Evolutionary conservation across 345 rosid species (phyloP).

Genomic region (Eucalyptus pumila): DNA sequence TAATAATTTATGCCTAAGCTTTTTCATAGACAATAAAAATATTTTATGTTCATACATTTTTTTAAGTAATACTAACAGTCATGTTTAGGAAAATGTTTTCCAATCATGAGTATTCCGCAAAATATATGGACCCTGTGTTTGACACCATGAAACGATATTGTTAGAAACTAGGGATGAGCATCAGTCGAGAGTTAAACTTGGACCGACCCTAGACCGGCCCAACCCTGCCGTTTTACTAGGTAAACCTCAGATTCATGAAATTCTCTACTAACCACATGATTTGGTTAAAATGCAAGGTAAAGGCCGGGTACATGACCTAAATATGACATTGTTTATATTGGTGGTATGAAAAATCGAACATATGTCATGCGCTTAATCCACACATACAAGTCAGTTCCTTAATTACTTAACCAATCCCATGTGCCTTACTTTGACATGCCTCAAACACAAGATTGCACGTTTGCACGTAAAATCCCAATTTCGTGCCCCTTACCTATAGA

Average conservation of each 20-base stretch:
- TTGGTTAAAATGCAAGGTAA: neutral
- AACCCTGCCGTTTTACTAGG: fast-evolving
- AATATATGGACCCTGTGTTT: too few relatives aligned
- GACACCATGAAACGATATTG: too few relatives aligned
- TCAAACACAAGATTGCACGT: neutral
- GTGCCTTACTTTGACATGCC: neutral
- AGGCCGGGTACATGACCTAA: fast-evolving
- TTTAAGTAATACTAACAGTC: too few relatives aligned
- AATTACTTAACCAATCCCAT: neutral
- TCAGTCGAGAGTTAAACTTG: fast-evolving
- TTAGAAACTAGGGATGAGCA: too few relatives aligned
- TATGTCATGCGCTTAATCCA: neutral
- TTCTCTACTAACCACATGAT: neutral
- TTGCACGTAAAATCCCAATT: neutral
- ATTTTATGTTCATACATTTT: too few relatives aligned
- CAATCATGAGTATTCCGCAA: too few relatives aligned
- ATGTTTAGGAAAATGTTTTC: too few relatives aligned
- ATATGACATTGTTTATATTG: neutral
- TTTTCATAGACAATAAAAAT: too few relatives aligned
- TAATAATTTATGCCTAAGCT: too few relatives aligned
- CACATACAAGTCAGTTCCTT: neutral
- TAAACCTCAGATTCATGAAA: neutral
- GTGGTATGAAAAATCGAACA: neutral
- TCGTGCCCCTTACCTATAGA: neutral
- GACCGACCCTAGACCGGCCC: fast-evolving